Conservation (phyloP, 1,139 yeast genomes). For the Debaryomyces singareniensis region DNA sequence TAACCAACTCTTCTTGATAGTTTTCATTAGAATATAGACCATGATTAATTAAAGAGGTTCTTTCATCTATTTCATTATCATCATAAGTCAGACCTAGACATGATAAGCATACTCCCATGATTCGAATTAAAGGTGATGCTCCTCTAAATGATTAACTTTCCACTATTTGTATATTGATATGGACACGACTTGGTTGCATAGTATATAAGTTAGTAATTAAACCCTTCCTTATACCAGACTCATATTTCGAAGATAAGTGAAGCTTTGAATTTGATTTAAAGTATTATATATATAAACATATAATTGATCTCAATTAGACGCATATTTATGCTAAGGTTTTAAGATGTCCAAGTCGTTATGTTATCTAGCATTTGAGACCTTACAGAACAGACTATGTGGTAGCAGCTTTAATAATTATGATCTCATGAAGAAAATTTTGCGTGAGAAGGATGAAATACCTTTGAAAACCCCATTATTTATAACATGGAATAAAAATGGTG, state of each 20-base stretch:
- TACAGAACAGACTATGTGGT: constrained; percentile 16
- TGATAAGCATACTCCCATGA: constrained; percentile 47
- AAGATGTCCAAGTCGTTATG: constrained; percentile 31
- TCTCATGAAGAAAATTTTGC: constrained; percentile 8
- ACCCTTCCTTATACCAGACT: no score
- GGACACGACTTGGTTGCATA: no score
- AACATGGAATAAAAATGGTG: constrained; percentile 66
- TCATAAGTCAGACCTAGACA: constrained; percentile 30
- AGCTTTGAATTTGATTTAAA: no score
- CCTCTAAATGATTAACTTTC: neutral
- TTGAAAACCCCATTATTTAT: constrained; percentile 57
- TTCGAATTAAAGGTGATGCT: no score
- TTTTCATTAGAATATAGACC: constrained; percentile 27
- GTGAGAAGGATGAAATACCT: constrained; percentile 35
- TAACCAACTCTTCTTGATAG: constrained; percentile 32
- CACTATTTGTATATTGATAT: neutral
- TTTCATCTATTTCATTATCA: constrained; percentile 37
- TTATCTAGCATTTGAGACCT: constrained; percentile 32
- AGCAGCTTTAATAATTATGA: constrained; percentile 12
- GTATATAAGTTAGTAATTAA: no score
- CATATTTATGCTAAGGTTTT: no score
- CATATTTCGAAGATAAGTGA: no score
- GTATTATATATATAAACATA: neutral
- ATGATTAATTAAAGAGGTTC: constrained; percentile 28
- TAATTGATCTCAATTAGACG: neutral